Percentiles rank a stretch among this genome's conserved stretches.
Conservation (phyloP, 441 rosid genomes). For the Adansonia rubrostipa region DNA sequence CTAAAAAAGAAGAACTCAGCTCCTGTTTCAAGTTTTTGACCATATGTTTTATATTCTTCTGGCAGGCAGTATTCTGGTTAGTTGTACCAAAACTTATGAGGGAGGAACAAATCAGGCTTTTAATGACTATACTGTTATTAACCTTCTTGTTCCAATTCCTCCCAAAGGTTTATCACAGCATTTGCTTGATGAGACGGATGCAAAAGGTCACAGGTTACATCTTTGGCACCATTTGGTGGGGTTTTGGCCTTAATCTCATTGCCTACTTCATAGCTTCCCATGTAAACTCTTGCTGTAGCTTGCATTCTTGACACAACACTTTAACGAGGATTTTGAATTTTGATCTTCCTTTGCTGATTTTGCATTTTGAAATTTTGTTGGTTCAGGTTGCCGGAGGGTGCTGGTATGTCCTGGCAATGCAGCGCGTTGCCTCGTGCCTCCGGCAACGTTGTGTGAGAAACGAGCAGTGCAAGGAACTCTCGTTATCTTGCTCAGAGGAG, state of each 20-base stretch:
- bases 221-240: constrained; percentile 82
- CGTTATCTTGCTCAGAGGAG: constrained; percentile 59
- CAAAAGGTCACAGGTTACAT: constrained; percentile 72
- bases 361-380: not conserved
- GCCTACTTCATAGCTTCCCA: constrained; percentile 80
- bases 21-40: too few relatives aligned
- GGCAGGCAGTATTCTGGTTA: constrained; percentile 66
- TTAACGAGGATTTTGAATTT: too few relatives aligned
- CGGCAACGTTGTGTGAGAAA: constrained; percentile 46
- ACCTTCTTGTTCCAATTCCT: constrained; percentile 80
- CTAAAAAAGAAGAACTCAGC: too few relatives aligned
- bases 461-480: constrained; percentile 42
- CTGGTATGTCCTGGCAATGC: constrained; percentile 73
- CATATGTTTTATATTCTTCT: not conserved
- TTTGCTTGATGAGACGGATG: constrained; percentile 62
- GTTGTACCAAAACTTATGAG: constrained; percentile 59
- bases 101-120: constrained; percentile 57
- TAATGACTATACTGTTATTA: constrained; percentile 58
- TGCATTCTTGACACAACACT: not conserved
- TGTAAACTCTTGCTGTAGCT: constrained; percentile 31
- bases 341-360: not conserved
- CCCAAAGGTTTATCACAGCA: constrained; percentile 72
- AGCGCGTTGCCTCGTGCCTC: constrained; percentile 57
- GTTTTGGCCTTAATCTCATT: constrained; percentile 65
- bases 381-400: constrained; percentile 72